These are phyloP conservation scores for Trebouxiophyceae sp. DNA, from an alignment of 163 green algal species.

Conservation along the genomic window DNA sequence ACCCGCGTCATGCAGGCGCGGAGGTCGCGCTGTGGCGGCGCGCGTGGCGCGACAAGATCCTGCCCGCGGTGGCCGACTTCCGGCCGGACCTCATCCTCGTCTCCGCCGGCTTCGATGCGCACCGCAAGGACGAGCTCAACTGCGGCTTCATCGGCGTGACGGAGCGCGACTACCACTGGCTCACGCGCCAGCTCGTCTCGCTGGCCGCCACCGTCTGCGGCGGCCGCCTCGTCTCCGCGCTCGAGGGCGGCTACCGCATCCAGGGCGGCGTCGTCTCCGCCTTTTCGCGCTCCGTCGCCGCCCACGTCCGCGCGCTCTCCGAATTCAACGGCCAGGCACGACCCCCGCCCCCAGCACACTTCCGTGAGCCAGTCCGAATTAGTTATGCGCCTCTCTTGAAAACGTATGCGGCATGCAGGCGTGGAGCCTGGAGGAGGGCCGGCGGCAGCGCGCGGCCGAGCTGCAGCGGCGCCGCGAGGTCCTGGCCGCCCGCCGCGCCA, in stretches of 20 bases:
- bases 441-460: not conserved
- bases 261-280: conserved; percentile 64
- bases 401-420: not conserved
- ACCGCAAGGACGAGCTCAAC: conserved; percentile 87
- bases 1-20: conserved; percentile 15
- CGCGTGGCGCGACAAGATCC: conserved; percentile 85
- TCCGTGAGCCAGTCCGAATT: too few relatives aligned
- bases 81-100: conserved; percentile 80
- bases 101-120: conserved; percentile 87
- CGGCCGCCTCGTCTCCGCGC: conserved; percentile 74
- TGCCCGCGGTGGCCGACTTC: conserved; percentile 48
- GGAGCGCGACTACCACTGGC: conserved; percentile 90
- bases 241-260: conserved; percentile 93
- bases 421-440: not conserved
- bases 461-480: not conserved
- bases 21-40: conserved; percentile 58
- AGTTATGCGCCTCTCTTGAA: too few relatives aligned
- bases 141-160: conserved; percentile 53
- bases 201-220: conserved; percentile 32
- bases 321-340: conserved; percentile 9
- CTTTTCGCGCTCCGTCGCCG: conserved; percentile 77
- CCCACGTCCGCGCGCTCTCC: conserved; percentile 70
- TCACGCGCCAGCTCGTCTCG: conserved; percentile 82
- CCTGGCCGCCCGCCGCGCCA: not conserved
- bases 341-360: not conserved